Base-by-base conservation (phyloP, 768 basidiomycete genomes). In the Termitomyces sp. region DNA sequence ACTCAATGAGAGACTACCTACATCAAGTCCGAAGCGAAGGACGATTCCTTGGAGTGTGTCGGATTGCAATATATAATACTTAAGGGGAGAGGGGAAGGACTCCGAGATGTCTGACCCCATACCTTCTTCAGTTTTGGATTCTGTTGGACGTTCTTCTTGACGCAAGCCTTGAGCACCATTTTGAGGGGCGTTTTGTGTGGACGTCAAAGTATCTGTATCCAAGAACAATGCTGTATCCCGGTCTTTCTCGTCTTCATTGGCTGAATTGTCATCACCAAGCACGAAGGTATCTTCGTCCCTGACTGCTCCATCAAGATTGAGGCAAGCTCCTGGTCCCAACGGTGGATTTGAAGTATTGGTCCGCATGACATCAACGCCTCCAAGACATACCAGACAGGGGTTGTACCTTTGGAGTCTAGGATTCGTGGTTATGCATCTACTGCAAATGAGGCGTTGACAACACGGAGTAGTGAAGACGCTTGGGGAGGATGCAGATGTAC, bases 381-480 rank as follows among this genome's bases (percentile, higher is more conserved):
- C 83, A 2, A 89, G 77, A 68, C 90, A 92, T 7, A 79, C 78
- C 17, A 92, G 72, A 70, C 91, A 92, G 7, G 91, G 91, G 67
- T 91, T 75, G 67, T 91, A 92, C 60, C 85, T 76, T 38, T 78
- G 73, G 25, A 91, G 77, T 17, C 91, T 81, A 0, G 88, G 86
- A 68, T 91, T 91, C 3, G 74, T 69, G 2, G 70, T 59, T 25
- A 87, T 72, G 68, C 91, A 92, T 2, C 69, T 59, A 6, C 79
- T 75, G 65, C 91, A 92, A 56, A 92, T 92, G 4, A 83, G 83
- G 0, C 83, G 80, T 8, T 67, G 62, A 73, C 91, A 92, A 72
- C 91, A 92, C 11, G 67, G 73, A 0, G 90, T 91, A 9, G 76
- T 73, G 74, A 83, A 84, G 46, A 59, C 1, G 63, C 58, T 54